Evolutionary conservation across 495 filamentous ascomycete genomes (phyloP).

Genomic region (Neurospora discreta): DNA sequence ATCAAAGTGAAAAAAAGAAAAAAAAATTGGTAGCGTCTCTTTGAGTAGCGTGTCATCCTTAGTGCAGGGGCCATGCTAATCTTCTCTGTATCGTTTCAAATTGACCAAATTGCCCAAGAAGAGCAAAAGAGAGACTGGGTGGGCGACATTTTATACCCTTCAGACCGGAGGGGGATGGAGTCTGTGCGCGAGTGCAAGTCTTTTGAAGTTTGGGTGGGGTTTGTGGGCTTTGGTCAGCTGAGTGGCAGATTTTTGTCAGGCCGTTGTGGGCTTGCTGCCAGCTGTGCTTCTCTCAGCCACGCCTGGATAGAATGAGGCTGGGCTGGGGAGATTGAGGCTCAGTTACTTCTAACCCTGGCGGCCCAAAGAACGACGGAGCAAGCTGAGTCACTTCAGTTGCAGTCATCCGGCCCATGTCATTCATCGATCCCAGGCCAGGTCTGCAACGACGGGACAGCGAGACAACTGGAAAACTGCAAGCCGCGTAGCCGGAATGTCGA

Average conservation of each 20-base stretch:
- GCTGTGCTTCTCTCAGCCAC: not conserved
- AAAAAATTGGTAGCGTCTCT: slow-evolving; percentile 87
- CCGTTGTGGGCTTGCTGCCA: not conserved
- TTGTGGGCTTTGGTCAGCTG: not conserved
- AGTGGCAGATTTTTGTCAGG: not conserved
- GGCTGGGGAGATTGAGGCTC: not conserved
- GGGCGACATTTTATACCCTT: not conserved
- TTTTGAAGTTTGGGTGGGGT: not conserved
- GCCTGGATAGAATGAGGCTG: not conserved
- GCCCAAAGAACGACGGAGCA: not conserved
- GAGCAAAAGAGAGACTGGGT: not conserved
- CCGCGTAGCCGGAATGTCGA: not conserved
- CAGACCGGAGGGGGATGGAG: not conserved
- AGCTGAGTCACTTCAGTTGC: not conserved
- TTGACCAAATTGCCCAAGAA: slow-evolving; percentile 25
- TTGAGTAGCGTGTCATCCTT: slow-evolving; percentile 99
- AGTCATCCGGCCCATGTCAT: not conserved
- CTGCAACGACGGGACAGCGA: not conserved
- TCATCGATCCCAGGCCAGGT: no score
- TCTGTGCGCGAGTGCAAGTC: not conserved
- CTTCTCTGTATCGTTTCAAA: slow-evolving; percentile 56
- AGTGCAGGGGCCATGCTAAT: slow-evolving; percentile 99
- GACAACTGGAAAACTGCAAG: not conserved
- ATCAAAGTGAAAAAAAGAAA: slow-evolving; percentile 41
- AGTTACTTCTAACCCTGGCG: not conserved